Evolutionary conservation across 2,329 filamentous ascomycete species (phyloP).

Genomic region (Cladophialophora chaetospira): DNA sequence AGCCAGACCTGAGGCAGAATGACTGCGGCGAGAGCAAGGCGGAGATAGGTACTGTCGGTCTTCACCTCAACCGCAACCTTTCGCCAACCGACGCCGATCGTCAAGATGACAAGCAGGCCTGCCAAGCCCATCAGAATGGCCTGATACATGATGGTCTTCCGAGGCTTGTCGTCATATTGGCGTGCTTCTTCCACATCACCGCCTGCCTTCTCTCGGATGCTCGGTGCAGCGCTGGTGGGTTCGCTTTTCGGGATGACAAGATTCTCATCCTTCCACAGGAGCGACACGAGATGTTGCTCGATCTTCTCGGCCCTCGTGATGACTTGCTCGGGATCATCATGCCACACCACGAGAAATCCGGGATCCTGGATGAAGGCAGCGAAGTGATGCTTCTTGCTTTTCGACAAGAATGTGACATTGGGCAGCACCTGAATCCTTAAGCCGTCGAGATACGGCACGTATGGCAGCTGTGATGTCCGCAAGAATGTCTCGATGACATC

Average conservation of each 20-base stretch:
- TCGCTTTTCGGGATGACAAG: conserved; percentile 2
- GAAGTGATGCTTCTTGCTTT: conserved; percentile 65
- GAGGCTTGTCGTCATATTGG: conserved; percentile 3
- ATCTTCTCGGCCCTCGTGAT: conserved; percentile 56
- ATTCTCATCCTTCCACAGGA: conserved; percentile 12
- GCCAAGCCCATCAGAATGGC: conserved; percentile 8
- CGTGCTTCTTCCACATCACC: not conserved
- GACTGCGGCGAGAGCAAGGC: conserved; percentile 56
- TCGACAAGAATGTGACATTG: conserved; percentile 57
- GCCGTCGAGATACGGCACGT: conserved; percentile 56
- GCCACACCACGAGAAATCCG: conserved; percentile 62
- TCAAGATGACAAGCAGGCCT: conserved; percentile 12
- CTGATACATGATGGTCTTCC: conserved; percentile 11
- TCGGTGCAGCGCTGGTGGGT: not conserved
- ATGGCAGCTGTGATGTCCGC: conserved; percentile 53
- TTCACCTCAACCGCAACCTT: conserved; percentile 46
- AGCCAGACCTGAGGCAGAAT: conserved; percentile 62
- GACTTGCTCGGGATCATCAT: conserved; percentile 60
- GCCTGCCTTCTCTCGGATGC: conserved; percentile 4
- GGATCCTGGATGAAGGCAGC: conserved; percentile 59
- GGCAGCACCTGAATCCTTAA: conserved; percentile 64
- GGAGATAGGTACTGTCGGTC: conserved; percentile 56
- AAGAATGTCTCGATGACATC: conserved; percentile 64
- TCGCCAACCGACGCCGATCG: conserved; percentile 51
- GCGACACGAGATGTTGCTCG: conserved; percentile 42